These are phyloP conservation scores for Dryadomyces quercus-mongolicae DNA, from an alignment of 2,329 filamentous ascomycete species.

Conservation along the genomic window DNA sequence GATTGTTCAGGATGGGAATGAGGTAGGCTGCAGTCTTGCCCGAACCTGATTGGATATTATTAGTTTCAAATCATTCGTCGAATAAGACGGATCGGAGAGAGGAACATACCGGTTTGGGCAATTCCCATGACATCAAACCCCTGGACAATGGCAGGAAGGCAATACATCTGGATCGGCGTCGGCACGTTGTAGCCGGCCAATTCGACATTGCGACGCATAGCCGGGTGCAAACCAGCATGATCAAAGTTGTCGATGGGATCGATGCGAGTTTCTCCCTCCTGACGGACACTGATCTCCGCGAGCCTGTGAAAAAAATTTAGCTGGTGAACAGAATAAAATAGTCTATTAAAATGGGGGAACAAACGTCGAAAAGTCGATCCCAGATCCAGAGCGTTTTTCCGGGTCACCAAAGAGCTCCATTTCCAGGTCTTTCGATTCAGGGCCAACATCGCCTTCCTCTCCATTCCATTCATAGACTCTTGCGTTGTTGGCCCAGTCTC, in stretches of 20 bases:
- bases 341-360: no score
- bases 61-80: neutral
- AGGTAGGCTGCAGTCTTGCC: conserved; percentile 94
- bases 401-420: conserved; percentile 57
- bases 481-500: conserved; percentile 41
- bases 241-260: conserved; percentile 47
- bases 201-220: conserved; percentile 65
- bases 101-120: conserved; percentile 73
- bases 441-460: conserved; percentile 77
- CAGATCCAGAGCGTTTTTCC: conserved; percentile 32
- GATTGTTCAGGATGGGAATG: conserved; percentile 73
- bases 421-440: conserved; percentile 59
- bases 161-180: conserved; percentile 81
- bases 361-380: conserved; percentile 46
- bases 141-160: conserved; percentile 64
- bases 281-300: conserved; percentile 37
- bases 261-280: conserved; percentile 43
- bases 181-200: conserved; percentile 59
- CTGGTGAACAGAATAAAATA: no score
- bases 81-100: neutral
- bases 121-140: conserved; percentile 78
- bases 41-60: conserved; percentile 48
- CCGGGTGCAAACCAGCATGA: conserved; percentile 72
- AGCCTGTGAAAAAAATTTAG: no score
- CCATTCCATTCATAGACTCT: conserved; percentile 72